These are phyloP conservation scores for Linum tenue DNA, from an alignment of 345 rosid species.

Conservation along the genomic window DNA sequence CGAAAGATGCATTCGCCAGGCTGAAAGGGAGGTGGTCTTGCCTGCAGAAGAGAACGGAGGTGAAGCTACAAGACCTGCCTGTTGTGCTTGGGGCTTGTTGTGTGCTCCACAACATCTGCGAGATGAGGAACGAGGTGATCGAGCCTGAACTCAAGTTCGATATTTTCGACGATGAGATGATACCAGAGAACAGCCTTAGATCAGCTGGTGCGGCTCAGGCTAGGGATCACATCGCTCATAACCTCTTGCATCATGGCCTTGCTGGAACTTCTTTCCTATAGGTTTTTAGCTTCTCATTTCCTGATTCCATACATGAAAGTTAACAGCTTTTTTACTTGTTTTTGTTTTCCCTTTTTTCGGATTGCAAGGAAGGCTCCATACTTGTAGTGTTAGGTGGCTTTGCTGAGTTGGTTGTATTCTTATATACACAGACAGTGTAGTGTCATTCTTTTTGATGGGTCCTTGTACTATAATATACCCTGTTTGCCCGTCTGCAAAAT, in stretches of 20 bases:
- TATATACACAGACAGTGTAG: too few relatives aligned
- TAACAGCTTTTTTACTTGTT: too few relatives aligned
- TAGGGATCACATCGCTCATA: constrained; percentile 66
- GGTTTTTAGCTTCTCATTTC: not conserved
- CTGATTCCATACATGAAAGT: not conserved
- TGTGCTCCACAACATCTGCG: constrained; percentile 69
- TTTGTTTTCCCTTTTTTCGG: too few relatives aligned
- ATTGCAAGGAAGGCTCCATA: too few relatives aligned
- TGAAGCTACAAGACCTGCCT: constrained; percentile 68
- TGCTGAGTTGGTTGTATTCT: too few relatives aligned
- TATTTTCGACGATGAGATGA: constrained; percentile 51
- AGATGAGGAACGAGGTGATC: constrained; percentile 55
- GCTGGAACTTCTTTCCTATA: constrained; percentile 37
- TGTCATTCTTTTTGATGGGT: too few relatives aligned
- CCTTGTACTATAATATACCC: too few relatives aligned
- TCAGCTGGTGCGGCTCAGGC: constrained; percentile 35
- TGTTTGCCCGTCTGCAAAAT: too few relatives aligned
- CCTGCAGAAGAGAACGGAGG: constrained; percentile 70
- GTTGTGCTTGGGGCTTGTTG: constrained; percentile 80
- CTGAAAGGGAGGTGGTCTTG: constrained; percentile 70
- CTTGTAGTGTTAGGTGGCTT: too few relatives aligned
- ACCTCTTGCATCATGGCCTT: constrained; percentile 64
- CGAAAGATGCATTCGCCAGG: constrained; percentile 44
- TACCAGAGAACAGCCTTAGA: constrained; percentile 47
- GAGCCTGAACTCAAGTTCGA: constrained; percentile 37